Evolutionary conservation across 495 filamentous ascomycete species (phyloP).

Genomic region (Hyaloscypha bicolor): DNA sequence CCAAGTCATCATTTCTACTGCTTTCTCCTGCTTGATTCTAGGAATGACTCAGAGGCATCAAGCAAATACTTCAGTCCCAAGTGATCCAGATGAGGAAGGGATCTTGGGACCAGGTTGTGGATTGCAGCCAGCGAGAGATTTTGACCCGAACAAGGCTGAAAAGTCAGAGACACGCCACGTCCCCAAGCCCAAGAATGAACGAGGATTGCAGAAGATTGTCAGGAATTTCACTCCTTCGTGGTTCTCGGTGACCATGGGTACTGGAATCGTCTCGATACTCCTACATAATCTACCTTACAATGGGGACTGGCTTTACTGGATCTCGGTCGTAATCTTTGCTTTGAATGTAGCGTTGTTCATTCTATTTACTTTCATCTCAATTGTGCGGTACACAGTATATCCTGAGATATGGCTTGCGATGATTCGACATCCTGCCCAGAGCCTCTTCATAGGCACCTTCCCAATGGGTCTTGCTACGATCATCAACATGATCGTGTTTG

Average conservation of each 20-base stretch:
- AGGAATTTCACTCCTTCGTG: slow-evolving; percentile 55
- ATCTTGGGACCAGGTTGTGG: not conserved
- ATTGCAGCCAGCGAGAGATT: slow-evolving; percentile 3
- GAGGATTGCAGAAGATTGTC: slow-evolving; percentile 47
- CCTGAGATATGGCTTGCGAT: slow-evolving; percentile 58
- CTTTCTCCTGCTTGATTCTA: not conserved
- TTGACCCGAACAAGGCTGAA: not conserved
- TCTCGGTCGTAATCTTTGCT: slow-evolving; percentile 56
- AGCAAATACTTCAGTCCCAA: not conserved
- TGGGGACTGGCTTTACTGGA: slow-evolving; percentile 51
- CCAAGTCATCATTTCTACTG: not conserved
- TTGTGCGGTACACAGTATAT: slow-evolving; percentile 59
- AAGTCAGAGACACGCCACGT: not conserved
- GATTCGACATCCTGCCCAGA: slow-evolving; percentile 60
- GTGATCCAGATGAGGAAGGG: not conserved
- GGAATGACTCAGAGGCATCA: not conserved
- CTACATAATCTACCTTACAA: slow-evolving; percentile 61
- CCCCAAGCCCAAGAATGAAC: slow-evolving; percentile 5
- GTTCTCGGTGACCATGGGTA: slow-evolving; percentile 65
- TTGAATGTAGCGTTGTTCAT: slow-evolving; percentile 57
- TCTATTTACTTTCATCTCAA: slow-evolving; percentile 45
- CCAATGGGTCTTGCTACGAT: slow-evolving; percentile 68
- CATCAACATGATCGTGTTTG: slow-evolving; percentile 57
- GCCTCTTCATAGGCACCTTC: slow-evolving; percentile 62
- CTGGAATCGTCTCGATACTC: slow-evolving; percentile 64